Base-by-base conservation (phyloP, 2,329 filamentous ascomycete genomes). In the Scedosporium minutisporum region DNA sequence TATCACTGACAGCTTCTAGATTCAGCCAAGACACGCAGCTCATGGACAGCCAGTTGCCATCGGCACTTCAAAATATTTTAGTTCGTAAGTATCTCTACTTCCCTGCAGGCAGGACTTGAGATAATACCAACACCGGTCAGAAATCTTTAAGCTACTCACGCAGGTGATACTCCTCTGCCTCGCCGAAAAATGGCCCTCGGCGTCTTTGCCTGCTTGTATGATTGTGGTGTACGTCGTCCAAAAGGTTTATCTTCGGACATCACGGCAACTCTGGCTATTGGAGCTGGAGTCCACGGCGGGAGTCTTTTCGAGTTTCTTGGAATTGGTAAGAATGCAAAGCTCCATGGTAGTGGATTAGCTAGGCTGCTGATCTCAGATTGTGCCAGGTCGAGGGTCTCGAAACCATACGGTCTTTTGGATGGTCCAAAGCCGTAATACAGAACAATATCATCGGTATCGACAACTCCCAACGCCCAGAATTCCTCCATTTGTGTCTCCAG, bases 211-310 rank as follows among this genome's bases (percentile, higher is more conserved):
- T 0, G 60, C 77, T 6, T 66, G 64, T 6, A 14, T 66, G 1
- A 16, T 66, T 23, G 63, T 64, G 7, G 64, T 70, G 3, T 72
- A 69, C 46, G 48, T 68, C n/a, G 53, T 73, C 3, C 69, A 71
- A 48, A 66, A 65, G 6, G 55, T 68, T 23, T 70, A 70, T 25
- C 73, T 86, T 0, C 75, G 78, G 5, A 85, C 82, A 0, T 84
- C 82, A 0, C 77, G 82, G 0, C 83, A 85, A 65, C 71, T 86
- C 2, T 79, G 82, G 44, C 75, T 81, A 12, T 68, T 85, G 29
- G 83, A 85, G 58, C 73, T 86, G 0, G 81, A 85, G 65, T 76
- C 81, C 0, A 79, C 79, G 58, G 75, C 82, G 0, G 77, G 76
- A 0, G 71, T 85, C 0, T 80, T 70, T 51, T 73, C 72, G 0